Percentiles rank a stretch among this genome's conserved stretches.
phyloP scores from a whole-genome alignment of 1,139 yeast species.

The Nadsonia starkeyi-henricii region DNA sequence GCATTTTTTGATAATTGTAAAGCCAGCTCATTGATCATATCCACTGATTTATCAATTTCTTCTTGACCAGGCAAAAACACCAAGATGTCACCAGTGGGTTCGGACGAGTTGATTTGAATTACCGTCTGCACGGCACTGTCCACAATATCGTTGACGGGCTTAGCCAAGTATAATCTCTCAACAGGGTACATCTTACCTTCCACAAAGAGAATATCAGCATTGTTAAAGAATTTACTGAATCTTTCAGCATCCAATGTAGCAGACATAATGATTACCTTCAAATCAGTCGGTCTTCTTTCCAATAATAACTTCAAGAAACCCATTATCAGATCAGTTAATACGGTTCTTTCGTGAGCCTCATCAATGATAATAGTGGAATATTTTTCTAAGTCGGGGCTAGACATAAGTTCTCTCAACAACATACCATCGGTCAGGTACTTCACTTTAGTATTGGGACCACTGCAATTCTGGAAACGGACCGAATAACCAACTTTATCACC shows the following conservation, averaged over 20 bases:
- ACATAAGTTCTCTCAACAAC: slow-evolving; percentile 82
- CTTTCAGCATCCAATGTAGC: slow-evolving; percentile 92
- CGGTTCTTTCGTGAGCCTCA: slow-evolving; percentile 96
- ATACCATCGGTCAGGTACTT: slow-evolving; percentile 95
- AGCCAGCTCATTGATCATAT: slow-evolving; percentile 44
- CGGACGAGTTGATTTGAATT: slow-evolving; percentile 65
- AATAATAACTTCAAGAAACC: slow-evolving; percentile 71
- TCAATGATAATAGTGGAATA: slow-evolving; percentile 77
- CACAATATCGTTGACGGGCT: slow-evolving; percentile 64
- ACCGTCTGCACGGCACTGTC: slow-evolving; percentile 65
- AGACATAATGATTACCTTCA: slow-evolving; percentile 67
- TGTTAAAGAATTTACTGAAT: slow-evolving; percentile 61
- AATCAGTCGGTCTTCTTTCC: slow-evolving; percentile 19
- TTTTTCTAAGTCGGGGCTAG: slow-evolving; percentile 46
- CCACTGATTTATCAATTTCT: slow-evolving; percentile 80
- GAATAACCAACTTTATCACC: slow-evolving; percentile 87
- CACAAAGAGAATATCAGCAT: slow-evolving; percentile 69
- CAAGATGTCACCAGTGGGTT: slow-evolving; percentile 70
- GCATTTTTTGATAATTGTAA: slow-evolving; percentile 60
- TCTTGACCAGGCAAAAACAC: slow-evolving; percentile 95
- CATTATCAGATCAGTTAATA: slow-evolving; percentile 74
- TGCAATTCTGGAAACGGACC: slow-evolving; percentile 63
- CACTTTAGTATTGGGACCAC: slow-evolving; percentile 43
- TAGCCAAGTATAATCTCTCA: slow-evolving; percentile 45
- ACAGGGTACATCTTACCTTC: slow-evolving; percentile 90